Evolutionary conservation across 176 grass and related monocot genomes (phyloP), one percentile per base, ranked within the genome.

Genomic region (Olyra latifolia): DNA sequence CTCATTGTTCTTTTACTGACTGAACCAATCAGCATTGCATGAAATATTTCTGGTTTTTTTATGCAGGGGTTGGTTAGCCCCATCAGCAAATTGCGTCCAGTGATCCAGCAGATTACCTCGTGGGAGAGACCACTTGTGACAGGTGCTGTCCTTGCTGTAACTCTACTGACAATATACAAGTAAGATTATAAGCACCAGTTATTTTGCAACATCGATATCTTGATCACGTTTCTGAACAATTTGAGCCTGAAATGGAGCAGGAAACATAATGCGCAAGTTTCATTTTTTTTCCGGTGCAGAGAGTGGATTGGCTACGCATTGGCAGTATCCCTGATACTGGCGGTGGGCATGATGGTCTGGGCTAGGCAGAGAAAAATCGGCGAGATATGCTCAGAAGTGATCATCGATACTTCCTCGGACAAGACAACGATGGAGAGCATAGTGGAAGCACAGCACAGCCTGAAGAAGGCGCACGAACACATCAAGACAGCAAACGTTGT

Each of bases 341-440:
- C 56, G 11, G 82, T 70, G 1, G 85, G 89, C 71, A 30, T 22
- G 16, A 94, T 97, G 75, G 39, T 92, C 20, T 98, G 92, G 95
- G 74, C 88, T 25, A 91, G 63, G 52, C 30, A 55, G 28, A 87
- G 64, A 30, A 75, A 63, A 72, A 78, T 94, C 0, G 80, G 85
- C 0, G 79, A 87, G 29, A 80, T 80, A 70, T 91, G 75, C 58
- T 81, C 76, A 10, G 90, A 94, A 77, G 80, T 94, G 22, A 48
- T 91, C 69, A 77, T 97, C 3, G 80, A 90, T 11, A 82, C 89
- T 69, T 92, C 89, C 1, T 87, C 87, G 0, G 95, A 94, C 55
- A 94, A 94, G 87, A 90, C 95, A 16, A 92, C 89, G 23, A 89
- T 92, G 86, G 89, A 94, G 38, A 91, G 81, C 88, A 77, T 94